phyloP scores from a whole-genome alignment of 2,329 filamentous ascomycete species.

The Dothistroma pini region DNA sequence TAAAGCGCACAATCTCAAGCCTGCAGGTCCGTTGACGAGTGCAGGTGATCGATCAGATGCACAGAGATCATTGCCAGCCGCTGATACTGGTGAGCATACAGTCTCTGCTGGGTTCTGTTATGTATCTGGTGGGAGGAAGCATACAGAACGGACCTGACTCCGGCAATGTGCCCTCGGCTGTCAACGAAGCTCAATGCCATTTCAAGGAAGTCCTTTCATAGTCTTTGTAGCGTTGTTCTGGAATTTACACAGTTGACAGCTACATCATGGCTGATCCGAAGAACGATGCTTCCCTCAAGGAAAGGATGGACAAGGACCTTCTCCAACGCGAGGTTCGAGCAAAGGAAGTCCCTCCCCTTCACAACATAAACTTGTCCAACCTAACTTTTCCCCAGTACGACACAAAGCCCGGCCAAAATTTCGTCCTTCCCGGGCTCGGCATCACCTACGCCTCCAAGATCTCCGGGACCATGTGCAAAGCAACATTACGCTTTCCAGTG shows the following conservation, averaged over 20 bases:
- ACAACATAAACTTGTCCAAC: background rate
- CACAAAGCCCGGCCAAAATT: slow-evolving; percentile 15
- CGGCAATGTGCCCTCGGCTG: background rate
- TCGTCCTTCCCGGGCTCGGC: slow-evolving; percentile 21
- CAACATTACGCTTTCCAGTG: slow-evolving; percentile 20
- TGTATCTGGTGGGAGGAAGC: too few relatives aligned
- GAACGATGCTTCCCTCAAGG: slow-evolving; percentile 1
- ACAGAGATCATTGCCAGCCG: too few relatives aligned
- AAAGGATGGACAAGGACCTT: slow-evolving; percentile 16
- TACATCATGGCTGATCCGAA: background rate
- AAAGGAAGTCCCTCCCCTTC: slow-evolving; percentile 4
- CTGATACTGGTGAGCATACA: too few relatives aligned
- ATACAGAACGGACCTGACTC: background rate
- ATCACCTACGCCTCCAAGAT: slow-evolving; percentile 11
- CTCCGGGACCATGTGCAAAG: slow-evolving; percentile 12
- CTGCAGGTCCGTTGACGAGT: too few relatives aligned
- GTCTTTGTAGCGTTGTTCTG: background rate
- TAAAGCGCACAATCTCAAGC: too few relatives aligned
- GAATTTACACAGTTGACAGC: background rate
- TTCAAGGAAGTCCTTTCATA: background rate
- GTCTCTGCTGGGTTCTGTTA: too few relatives aligned
- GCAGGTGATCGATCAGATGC: too few relatives aligned
- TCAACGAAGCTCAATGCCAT: background rate
- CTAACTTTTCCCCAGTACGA: slow-evolving; percentile 13
- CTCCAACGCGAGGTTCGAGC: slow-evolving; percentile 14